These are phyloP conservation scores for Hansfordia pulvinata DNA, from an alignment of 2,329 filamentous ascomycete species.

Conservation along the genomic window DNA sequence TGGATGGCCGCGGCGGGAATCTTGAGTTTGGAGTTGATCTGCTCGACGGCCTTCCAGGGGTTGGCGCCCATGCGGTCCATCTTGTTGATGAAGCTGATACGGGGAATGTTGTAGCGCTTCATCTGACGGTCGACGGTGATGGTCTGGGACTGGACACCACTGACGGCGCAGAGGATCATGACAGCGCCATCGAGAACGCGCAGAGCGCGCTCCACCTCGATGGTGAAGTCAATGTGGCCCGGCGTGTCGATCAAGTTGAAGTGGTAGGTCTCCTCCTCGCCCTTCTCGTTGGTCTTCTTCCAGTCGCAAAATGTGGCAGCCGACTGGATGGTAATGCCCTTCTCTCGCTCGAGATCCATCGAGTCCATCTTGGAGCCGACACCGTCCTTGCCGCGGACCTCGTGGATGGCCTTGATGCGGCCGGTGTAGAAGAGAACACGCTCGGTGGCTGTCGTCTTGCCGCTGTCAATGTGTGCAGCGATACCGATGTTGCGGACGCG, in stretches of 20 bases:
- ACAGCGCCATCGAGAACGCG: constrained; percentile 92
- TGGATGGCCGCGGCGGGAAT: constrained; percentile 87
- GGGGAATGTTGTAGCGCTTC: constrained; percentile 92
- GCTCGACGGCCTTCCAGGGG: constrained; percentile 92
- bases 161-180: constrained; percentile 97
- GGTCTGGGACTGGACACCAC: constrained; percentile 93
- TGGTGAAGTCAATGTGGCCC: constrained; percentile 97
- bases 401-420: constrained; percentile 91
- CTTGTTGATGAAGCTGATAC: constrained; percentile 97
- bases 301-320: constrained; percentile 97
- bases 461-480: constrained; percentile 96
- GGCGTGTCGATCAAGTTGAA: constrained; percentile 98
- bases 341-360: constrained; percentile 96
- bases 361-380: constrained; percentile 99
- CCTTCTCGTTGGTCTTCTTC: constrained; percentile 74
- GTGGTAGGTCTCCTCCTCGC: constrained; percentile 83
- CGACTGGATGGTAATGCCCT: constrained; percentile 98
- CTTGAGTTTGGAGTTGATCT: constrained; percentile 94
- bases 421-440: constrained; percentile 97
- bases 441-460: constrained; percentile 94
- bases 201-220: constrained; percentile 91
- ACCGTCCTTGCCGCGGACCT: constrained; percentile 86
- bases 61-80: constrained; percentile 99
- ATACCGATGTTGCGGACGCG: constrained; percentile 95
- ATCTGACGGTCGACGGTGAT: constrained; percentile 98